phyloP scores from a whole-genome alignment of 2,329 filamentous ascomycete genomes.

The Aspergillus flavus region DNA sequence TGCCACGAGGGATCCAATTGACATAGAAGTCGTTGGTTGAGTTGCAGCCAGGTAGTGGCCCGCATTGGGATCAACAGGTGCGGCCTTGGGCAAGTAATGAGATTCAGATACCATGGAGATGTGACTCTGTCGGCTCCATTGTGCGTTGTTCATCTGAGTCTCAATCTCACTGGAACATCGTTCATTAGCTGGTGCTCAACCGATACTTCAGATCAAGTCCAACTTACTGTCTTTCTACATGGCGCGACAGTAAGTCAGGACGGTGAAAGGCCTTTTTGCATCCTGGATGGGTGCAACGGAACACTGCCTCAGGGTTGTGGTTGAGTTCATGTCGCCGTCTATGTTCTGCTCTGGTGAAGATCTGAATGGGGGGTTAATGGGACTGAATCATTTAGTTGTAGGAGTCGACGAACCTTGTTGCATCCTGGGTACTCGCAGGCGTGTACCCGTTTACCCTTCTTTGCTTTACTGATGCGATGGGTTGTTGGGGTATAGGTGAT shows the following conservation, averaged over 20 bases:
- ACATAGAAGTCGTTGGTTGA: slow-evolving; percentile 37
- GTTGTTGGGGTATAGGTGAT: slow-evolving; percentile 54
- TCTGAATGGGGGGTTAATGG: slow-evolving; percentile 28
- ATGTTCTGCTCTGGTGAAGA: slow-evolving; percentile 55
- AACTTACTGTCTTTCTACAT: slow-evolving; percentile 55
- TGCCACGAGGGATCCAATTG: slow-evolving; percentile 39
- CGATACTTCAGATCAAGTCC: neutral
- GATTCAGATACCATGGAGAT: slow-evolving; percentile 25
- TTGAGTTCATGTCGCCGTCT: slow-evolving; percentile 53
- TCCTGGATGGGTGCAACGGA: slow-evolving; percentile 45
- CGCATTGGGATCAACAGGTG: slow-evolving; percentile 25
- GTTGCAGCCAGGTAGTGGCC: slow-evolving; percentile 28
- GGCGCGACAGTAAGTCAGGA: slow-evolving; percentile 49
- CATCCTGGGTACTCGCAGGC: slow-evolving; percentile 51
- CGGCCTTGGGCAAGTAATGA: slow-evolving; percentile 26
- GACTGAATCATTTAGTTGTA: slow-evolving; percentile 14
- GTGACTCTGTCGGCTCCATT: slow-evolving; percentile 31
- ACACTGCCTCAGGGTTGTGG: slow-evolving; percentile 52
- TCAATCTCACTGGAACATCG: slow-evolving; percentile 35
- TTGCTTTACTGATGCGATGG: slow-evolving; percentile 54
- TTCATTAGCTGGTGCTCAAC: neutral
- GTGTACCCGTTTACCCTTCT: slow-evolving; percentile 56
- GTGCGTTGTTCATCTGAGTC: slow-evolving; percentile 33
- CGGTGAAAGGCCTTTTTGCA: slow-evolving; percentile 54
- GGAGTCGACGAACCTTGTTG: slow-evolving; percentile 43